Evolutionary conservation across 129 eudicot genomes (phyloP), one percentile per base, ranked within the genome.

Genomic region (Escallonia herrerae): DNA sequence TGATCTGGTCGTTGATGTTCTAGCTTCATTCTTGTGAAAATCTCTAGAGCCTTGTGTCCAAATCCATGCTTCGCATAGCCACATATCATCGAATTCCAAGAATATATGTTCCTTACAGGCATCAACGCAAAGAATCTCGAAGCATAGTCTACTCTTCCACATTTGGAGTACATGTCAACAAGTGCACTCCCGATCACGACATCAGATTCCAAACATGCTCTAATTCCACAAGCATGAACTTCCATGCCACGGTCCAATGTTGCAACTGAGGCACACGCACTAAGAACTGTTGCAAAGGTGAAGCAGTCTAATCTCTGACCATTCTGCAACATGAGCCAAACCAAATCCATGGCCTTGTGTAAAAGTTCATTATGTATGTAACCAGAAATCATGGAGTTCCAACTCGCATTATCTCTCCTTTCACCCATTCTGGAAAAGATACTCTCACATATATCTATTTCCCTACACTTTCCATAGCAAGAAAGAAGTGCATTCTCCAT

Each of bases 261-360:
- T 56, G 98, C 98, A 67, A 91, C 85, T 10, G 98, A 88, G 65
- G 98, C 98, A 80, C 98, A 91, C 9, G 95, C 98, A 62, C 98
- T 91, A 43, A 91, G 87, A 71, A 91, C 95, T 38, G 95, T 82
- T 62, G 98, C 98, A 42, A 88, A 79, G 37, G 94, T 88, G 89
- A 85, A 91, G 60, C 80, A 68, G 68, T 91, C 96, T 56, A 91
- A 72, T 66, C 82, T 73, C 50, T 80, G 80, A 56, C 98, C 98
- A 38, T 80, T 83, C 14, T 78, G 84, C 74, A 88, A 40, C 87
- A 91, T 81, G 72, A 70, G 65, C 76, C 76, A 68, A 22, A 88
- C 96, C 76, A 91, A 79, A 49, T 81, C 72, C 85, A 91, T 83
- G 43, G 96, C 98, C 51, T 81, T 80, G 33, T 78, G 64, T 60